Evolutionary conservation across 805 yeast genomes (phyloP).

Genomic region (Suhomyces sp.): DNA sequence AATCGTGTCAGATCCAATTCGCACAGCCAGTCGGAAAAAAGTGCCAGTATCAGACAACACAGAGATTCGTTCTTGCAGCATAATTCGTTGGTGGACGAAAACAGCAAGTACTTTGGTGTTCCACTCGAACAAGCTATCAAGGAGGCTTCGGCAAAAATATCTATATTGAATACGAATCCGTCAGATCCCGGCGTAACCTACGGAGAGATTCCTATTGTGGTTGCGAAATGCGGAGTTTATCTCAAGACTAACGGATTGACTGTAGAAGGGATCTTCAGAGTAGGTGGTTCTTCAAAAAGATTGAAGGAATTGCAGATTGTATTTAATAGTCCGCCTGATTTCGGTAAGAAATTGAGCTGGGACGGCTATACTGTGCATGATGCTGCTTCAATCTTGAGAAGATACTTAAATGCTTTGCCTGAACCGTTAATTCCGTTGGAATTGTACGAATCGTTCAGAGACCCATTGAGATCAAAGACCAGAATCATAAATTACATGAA

Average conservation of each 20-base stretch:
- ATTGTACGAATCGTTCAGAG: slow-evolving; percentile 73
- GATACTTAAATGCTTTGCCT: slow-evolving; percentile 82
- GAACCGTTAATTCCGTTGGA: slow-evolving; percentile 87
- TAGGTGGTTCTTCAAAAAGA: slow-evolving; percentile 87
- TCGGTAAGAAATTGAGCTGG: slow-evolving; percentile 87
- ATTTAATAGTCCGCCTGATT: slow-evolving; percentile 85
- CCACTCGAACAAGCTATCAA: slow-evolving; percentile 66
- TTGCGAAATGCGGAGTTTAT: slow-evolving; percentile 92
- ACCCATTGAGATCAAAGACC: slow-evolving; percentile 64
- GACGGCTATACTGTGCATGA: slow-evolving; percentile 94
- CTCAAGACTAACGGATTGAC: slow-evolving; percentile 73
- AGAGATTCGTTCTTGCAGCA: slow-evolving; percentile 49
- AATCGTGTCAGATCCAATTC: slow-evolving; percentile 38
- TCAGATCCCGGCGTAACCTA: slow-evolving; percentile 66
- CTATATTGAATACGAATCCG: slow-evolving; percentile 49
- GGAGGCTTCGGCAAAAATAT: slow-evolving; percentile 75
- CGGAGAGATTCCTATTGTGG: slow-evolving; percentile 87
- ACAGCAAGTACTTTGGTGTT: slow-evolving; percentile 71
- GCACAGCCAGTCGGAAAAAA: slow-evolving; percentile 26
- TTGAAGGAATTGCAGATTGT: slow-evolving; percentile 79
- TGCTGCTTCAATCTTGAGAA: slow-evolving; percentile 85
- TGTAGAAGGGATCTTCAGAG: slow-evolving; percentile 88
- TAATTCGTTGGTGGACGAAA: slow-evolving; percentile 44
- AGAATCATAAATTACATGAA: slow-evolving; percentile 65
- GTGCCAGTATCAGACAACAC: slow-evolving; percentile 41